phyloP scores from a whole-genome alignment of 441 rosid genomes.

The Lepidium campestre region DNA sequence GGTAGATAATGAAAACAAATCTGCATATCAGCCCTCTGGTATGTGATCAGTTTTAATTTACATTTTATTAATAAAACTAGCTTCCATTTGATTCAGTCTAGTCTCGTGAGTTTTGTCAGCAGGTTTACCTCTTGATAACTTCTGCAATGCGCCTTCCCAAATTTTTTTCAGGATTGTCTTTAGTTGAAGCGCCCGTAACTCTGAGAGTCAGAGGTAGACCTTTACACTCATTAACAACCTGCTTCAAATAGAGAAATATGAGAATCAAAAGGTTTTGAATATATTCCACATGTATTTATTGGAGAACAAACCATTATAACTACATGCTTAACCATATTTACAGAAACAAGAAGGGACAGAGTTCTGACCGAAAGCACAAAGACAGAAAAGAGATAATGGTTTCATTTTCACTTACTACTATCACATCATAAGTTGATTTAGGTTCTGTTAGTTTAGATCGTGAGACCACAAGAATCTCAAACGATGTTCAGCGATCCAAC shows the following conservation, averaged over 20 bases:
- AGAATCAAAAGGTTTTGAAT: neutral
- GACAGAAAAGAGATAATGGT: constrained; percentile 67
- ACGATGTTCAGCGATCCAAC: constrained; percentile 44
- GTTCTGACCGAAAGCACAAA: constrained; percentile 58
- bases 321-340: constrained; percentile 62
- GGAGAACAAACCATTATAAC: neutral
- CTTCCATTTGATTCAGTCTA: constrained; percentile 59
- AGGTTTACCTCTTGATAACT: constrained; percentile 61
- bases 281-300: neutral
- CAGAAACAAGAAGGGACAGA: constrained; percentile 45
- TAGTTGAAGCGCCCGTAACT: constrained; percentile 70
- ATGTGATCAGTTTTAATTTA: too few species aligned
- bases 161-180: constrained; percentile 49
- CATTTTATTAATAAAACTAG: constrained; percentile 24
- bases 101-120: constrained; percentile 57
- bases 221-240: constrained; percentile 72
- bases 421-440: constrained; percentile 37
- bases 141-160: constrained; percentile 65
- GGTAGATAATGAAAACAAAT: too few species aligned
- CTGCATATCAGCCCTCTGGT: too few species aligned
- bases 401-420: constrained; percentile 51
- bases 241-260: constrained; percentile 8
- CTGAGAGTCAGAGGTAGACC: constrained; percentile 88
- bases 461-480: constrained; percentile 57
- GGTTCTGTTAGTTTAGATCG: constrained; percentile 46